These are phyloP conservation scores for Talaromyces atroroseus DNA, from an alignment of 2,329 filamentous ascomycete genomes.

Conservation along the genomic window DNA sequence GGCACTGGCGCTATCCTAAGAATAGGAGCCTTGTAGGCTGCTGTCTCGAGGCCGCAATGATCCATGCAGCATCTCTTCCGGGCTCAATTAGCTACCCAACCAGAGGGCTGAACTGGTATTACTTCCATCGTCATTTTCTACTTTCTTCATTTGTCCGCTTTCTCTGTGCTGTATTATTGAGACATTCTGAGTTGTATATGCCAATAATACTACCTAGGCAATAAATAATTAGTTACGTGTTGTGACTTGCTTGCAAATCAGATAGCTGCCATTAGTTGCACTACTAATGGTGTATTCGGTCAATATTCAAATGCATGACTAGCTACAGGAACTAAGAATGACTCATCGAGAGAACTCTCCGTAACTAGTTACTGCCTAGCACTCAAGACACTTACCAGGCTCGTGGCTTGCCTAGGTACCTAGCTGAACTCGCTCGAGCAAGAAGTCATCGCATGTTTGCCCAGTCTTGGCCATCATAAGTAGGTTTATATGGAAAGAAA, in stretches of 20 bases:
- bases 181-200: background rate
- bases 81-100: background rate
- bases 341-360: background rate
- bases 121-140: background rate
- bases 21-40: background rate
- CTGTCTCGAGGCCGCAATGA: background rate
- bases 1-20: background rate
- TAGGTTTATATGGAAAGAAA: background rate
- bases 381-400: background rate
- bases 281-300: background rate
- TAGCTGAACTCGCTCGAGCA: background rate
- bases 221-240: background rate
- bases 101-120: background rate
- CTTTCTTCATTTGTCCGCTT: constrained; percentile 34
- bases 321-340: background rate
- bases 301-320: background rate
- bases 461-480: background rate
- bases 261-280: background rate
- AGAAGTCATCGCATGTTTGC: background rate
- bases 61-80: background rate
- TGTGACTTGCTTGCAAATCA: background rate
- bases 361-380: background rate
- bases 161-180: constrained; percentile 14
- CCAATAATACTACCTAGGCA: background rate
- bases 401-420: background rate